A percentile compares a stretch with the other conserved stretches of the same genome.
Conservation (phyloP, 2,329 filamentous ascomycete species). For the Ascocoryne sarcoides region DNA sequence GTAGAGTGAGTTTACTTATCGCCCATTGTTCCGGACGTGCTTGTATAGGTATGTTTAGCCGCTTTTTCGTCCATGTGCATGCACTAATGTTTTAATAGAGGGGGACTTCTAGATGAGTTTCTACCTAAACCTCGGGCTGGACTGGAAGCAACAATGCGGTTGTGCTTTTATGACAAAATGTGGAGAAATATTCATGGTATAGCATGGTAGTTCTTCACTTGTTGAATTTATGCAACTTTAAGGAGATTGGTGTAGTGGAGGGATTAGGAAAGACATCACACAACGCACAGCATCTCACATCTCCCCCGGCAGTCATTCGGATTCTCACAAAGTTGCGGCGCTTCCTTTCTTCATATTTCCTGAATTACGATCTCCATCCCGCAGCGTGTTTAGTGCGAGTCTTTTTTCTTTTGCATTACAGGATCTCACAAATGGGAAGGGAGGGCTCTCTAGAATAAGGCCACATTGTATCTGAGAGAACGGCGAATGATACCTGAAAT, state of each 20-base stretch:
- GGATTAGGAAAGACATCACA: conserved; percentile 6
- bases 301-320: conserved; percentile 8
- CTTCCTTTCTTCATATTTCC: conserved; percentile 18
- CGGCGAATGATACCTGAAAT: conserved; percentile 23
- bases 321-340: conserved; percentile 10
- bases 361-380: conserved; percentile 25
- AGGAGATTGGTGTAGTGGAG: no score
- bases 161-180: conserved; percentile 14
- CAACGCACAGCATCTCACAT: conserved; percentile 9
- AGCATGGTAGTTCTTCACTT: conserved; percentile 13
- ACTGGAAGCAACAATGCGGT: conserved; percentile 15
- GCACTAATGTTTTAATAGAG: conserved; percentile 5
- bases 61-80: background rate
- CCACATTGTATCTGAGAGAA: conserved; percentile 21
- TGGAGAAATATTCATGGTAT: conserved; percentile 6
- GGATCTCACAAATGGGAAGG: conserved; percentile 17
- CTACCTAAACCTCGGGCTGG: conserved; percentile 15
- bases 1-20: background rate
- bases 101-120: conserved; percentile 19
- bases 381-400: conserved; percentile 21
- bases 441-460: conserved; percentile 22
- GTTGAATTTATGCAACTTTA: no score
- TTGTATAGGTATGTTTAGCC: background rate
- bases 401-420: conserved; percentile 25
- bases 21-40: background rate